Base-by-base conservation (phyloP, 2,329 filamentous ascomycete species). In the Magnaporthiopsis rhizophila region DNA sequence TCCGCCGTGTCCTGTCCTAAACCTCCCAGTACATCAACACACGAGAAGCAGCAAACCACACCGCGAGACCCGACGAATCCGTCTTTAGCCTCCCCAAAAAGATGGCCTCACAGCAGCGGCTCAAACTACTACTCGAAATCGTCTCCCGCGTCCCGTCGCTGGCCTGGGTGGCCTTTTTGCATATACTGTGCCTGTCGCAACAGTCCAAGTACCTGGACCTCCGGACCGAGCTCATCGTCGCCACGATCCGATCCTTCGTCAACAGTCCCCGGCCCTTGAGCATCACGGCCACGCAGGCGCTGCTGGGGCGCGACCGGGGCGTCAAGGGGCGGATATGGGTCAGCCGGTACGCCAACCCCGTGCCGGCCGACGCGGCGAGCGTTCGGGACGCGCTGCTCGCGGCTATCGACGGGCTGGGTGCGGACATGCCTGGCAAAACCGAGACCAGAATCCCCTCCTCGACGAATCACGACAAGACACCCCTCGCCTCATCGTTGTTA, bases 281-380 rank as follows among this genome's bases (percentile, higher is more conserved):
- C 32, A 76, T 96, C 30, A 79, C 82, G 0, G 82, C 86, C 66
- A 76, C 83, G 8, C 94, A 97, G 75, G 78, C 76, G 58, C 69
- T 84, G n/a, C 83, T 85, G 1, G 76, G 84, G 59, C 84, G 80
- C 65, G 89, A 90, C 64, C 83, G 83, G 0, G 86, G 85, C 0
- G 79, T 96, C 71, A 92, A 91, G 72, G 92, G 92, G 3, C 85
- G 84, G 59, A 86, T 95, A 68, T 97, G 93, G 93, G 81, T 96
- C 30, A 88, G 87, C 70, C 89, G 86, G 64, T 87, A 90, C 58
- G 84, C 82, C 0, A 78, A 91, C 21, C 83, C 86, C 0, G 77
- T 78, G 2, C 89, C 88, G 0, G 79, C 84, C 65, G 84, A 68
- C 21, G 66, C 64, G 12, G 66, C 79, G 73, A 83, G 80, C 58